Conservation (phyloP, 331 rosid genomes). For the Malus hybrid region DNA sequence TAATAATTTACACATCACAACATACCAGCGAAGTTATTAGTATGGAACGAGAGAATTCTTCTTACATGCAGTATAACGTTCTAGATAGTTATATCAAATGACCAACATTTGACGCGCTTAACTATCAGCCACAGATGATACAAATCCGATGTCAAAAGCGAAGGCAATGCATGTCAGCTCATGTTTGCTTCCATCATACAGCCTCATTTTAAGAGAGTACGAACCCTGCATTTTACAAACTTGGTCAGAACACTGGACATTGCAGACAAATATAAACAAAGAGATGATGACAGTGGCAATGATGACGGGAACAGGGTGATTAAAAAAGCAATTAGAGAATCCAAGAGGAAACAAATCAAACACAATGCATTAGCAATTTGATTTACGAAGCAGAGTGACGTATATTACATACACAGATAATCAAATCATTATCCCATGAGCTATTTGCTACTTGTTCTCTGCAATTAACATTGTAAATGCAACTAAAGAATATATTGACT, state of each 20-base stretch:
- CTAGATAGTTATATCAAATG: neutral
- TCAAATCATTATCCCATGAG: neutral
- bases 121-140: slow-evolving; percentile 46
- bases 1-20: slow-evolving; percentile 3
- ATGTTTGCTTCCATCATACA: slow-evolving; percentile 39
- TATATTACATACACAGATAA: neutral
- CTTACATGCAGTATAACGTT: slow-evolving; percentile 11
- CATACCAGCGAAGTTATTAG: neutral
- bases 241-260: neutral
- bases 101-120: slow-evolving; percentile 18
- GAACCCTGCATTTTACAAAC: slow-evolving; percentile 53
- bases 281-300: neutral
- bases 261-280: neutral
- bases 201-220: slow-evolving; percentile 63
- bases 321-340: neutral
- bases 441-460: neutral
- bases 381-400: neutral
- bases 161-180: slow-evolving; percentile 62
- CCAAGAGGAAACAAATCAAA: neutral
- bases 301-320: neutral
- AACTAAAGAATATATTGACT: too few species aligned
- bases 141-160: slow-evolving; percentile 54
- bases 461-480: neutral
- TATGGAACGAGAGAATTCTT: neutral
- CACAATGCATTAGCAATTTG: neutral